Base-by-base conservation (phyloP, 2,329 filamentous ascomycete species). In the Chaetomium strumarium region DNA sequence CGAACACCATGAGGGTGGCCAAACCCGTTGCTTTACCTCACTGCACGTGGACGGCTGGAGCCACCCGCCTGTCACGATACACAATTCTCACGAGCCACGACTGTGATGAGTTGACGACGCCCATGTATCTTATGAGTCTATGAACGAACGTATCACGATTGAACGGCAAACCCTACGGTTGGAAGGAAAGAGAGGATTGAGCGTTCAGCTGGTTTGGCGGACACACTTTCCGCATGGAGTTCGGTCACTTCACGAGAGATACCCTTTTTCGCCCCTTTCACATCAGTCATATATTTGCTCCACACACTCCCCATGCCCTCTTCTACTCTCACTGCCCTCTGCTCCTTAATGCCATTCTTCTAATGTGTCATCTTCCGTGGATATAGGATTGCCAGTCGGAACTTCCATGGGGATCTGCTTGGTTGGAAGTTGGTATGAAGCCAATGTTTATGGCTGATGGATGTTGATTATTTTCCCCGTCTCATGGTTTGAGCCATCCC, bases 161-260 rank as follows among this genome's bases (percentile, higher is more conserved):
- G 30, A 36, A 44, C 47, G 31, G n/a, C 24, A 16, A 16, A 41
- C n/a, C 16, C 16, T 46, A 42, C 14, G 6, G 24, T n/a, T 33
- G 34, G 38, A 8, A 8, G 34, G 5, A 37, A 42, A 38, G 42
- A 51, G 19, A 34, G 42, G 38, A 29, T 13, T 24, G 20, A 16
- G 19, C 39, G 12, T 29, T 38, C 11, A 31, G 39, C 19, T 33
- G 49, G 3, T 31, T 42, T 38, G 29, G 2, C 30, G 39, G 44
- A n/a, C 36, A 40, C 12, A 46, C 49, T 37, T 52, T 48, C 20
- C 37, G 34, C 34, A n/a, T 14, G 9, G 36, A 33, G 19, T 53
- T 49, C 48, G 46, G 51, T 57, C 58, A 57, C 55, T 57, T 60
- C 55, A 56, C 66, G 68, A 66, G 65, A 68, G 68, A 74, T 73